A percentile compares a stretch with the other conserved stretches of the same genome.
Conservation (phyloP, 1,139 yeast species). For the Taiozyma sp. region DNA sequence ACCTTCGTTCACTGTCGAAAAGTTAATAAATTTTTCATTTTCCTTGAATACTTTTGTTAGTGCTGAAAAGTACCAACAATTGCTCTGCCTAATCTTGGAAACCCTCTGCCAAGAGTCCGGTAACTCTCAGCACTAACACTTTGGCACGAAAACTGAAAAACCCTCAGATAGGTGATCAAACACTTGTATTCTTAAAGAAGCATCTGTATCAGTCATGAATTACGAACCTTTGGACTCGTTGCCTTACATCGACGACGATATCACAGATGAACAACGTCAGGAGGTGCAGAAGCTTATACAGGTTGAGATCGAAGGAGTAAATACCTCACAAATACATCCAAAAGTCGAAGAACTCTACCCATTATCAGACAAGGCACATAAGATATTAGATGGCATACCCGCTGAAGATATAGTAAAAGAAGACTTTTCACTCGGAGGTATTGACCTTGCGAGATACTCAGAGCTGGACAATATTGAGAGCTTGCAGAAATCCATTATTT, state of each 20-base stretch:
- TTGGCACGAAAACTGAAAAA: neutral
- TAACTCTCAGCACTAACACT: neutral
- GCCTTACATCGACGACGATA: conserved; percentile 21
- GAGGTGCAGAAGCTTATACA: conserved; percentile 11
- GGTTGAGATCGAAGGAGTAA: conserved; percentile 8
- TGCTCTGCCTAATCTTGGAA: neutral
- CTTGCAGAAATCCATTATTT: conserved; percentile 15
- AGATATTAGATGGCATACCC: conserved; percentile 1
- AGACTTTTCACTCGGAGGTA: conserved; percentile 18
- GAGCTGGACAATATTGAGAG: conserved; percentile 10
- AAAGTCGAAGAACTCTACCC: conserved; percentile 3
- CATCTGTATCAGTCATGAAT: conserved; percentile 8
- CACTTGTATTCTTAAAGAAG: neutral
- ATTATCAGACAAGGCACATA: neutral
- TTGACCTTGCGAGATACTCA: conserved; percentile 16
- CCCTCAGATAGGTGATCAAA: no score
- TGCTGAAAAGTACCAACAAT: conserved; percentile 11
- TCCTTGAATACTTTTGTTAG: conserved; percentile 5
- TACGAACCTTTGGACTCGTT: conserved; percentile 21
- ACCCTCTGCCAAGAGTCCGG: neutral
- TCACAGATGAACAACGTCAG: conserved; percentile 16
- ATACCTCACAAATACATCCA: conserved; percentile 10
- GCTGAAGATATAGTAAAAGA: conserved; percentile 2
- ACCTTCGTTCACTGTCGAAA: neutral
- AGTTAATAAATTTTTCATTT: neutral